Evolutionary conservation across 805 yeast species (phyloP), one percentile per base, ranked within the genome.

Genomic region (Brettanomyces nanus): DNA sequence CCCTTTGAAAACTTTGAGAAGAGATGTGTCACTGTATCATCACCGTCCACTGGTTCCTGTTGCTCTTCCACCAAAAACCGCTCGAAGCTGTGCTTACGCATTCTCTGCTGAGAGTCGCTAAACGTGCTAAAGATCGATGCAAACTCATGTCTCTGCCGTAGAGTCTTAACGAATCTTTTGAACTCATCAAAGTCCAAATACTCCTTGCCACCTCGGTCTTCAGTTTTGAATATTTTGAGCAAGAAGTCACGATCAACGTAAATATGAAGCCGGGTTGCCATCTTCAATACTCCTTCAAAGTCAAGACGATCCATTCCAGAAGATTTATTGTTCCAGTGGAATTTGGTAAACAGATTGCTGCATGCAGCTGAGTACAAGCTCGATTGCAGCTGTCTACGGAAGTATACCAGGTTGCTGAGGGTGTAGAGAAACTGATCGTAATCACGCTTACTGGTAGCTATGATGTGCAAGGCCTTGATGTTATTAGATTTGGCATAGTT

Each of bases 381-480:
- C 39, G 71, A 66, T 72, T 77, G 75, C 34, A 85, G 55, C 38
- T 75, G 82, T 35, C 73, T 68, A 38, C 89, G 67, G 36, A 76
- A 71, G 27, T 63, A 61, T 2, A 74, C 72, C 11, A 87, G 58
- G 28, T 73, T 69, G 31, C 67, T 66, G 14, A 83, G 56, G 23
- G 85, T 76, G 23, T 64, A 51, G 23, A 79, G 51, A 53, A 85
- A 65, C 46, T 70, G 43, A 48, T 82, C 69, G 36, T 71, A 75
- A 29, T 75, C 80, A 19, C 57, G 58, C 34, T 60, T 62, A 6
- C 68, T 61, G 0, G 69, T 57, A 1, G 95, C 87, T 6, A 89
- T 75, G 13, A 87, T 59, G 59, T 90, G 96, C 37, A 92, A 57
- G 0, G 89, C 83, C 49, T 85, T 84, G 32, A 85, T 63, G 53